These are phyloP conservation scores for Filosporella fistucella DNA, from an alignment of 495 filamentous ascomycete species.

Conservation along the genomic window DNA sequence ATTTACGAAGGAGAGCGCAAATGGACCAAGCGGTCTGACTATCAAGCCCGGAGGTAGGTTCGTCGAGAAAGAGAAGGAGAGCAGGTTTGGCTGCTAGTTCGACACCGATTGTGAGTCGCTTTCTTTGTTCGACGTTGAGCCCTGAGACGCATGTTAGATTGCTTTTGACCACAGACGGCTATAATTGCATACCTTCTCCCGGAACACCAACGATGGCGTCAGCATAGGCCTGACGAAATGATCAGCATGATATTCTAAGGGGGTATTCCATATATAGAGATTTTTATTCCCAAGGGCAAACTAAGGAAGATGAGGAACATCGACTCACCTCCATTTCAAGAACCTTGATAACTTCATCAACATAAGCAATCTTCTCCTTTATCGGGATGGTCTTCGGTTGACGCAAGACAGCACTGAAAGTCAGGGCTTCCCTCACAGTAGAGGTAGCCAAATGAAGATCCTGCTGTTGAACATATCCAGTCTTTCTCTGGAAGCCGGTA, in stretches of 20 bases:
- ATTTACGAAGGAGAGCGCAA: constrained; percentile 69
- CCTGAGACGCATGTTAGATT: constrained; percentile 32
- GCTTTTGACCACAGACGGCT: background rate
- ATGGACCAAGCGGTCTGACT: constrained; percentile 84
- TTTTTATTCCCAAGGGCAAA: too few species aligned
- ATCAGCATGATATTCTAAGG: too few species aligned
- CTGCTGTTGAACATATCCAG: constrained; percentile 93
- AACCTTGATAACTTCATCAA: constrained; percentile 86
- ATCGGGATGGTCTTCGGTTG: constrained; percentile 67
- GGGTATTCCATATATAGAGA: too few species aligned
- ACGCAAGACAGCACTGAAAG: constrained; percentile 79
- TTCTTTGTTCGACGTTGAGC: constrained; percentile 89
- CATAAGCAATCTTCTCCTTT: constrained; percentile 77
- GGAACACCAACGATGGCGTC: constrained; percentile 86
- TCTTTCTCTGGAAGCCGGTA: constrained; percentile 85
- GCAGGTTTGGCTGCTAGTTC: constrained; percentile 87
- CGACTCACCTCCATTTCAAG: constrained; percentile 87
- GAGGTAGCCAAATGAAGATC: constrained; percentile 85
- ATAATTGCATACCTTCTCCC: constrained; percentile 51
- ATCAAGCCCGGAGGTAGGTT: constrained; percentile 45
- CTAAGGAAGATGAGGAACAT: too few species aligned
- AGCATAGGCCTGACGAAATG: too few species aligned
- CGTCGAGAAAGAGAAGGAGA: constrained; percentile 83
- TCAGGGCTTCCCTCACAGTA: constrained; percentile 81
- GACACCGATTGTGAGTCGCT: constrained; percentile 85